These are phyloP conservation scores for Chaetomium fimeti DNA, from an alignment of 495 filamentous ascomycete genomes.

Conservation along the genomic window DNA sequence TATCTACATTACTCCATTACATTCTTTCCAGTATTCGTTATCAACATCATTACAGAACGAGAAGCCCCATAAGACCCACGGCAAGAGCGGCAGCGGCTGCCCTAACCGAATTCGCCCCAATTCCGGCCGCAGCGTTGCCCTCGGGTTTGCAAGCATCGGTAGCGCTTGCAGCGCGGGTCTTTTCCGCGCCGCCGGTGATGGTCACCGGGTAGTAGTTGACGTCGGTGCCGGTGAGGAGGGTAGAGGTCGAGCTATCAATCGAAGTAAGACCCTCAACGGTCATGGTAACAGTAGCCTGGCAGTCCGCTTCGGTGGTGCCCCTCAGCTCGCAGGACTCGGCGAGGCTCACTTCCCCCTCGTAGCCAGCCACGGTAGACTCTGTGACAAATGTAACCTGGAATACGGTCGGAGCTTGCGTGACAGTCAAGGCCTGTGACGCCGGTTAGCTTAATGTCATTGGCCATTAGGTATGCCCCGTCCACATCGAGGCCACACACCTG, in stretches of 20 bases:
- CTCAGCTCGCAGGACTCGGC: not conserved
- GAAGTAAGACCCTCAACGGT: not conserved
- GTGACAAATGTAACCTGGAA: not conserved
- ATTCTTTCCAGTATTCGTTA: too few species aligned
- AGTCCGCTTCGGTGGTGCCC: slow-evolving; percentile 4
- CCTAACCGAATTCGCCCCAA: not conserved
- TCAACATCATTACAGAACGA: not conserved
- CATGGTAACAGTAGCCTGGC: not conserved
- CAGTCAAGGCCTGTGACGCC: not conserved
- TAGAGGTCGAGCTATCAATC: not conserved
- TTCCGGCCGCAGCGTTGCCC: not conserved
- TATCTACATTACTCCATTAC: too few species aligned
- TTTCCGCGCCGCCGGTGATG: slow-evolving; percentile 18
- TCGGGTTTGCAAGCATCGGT: not conserved
- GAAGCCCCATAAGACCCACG: not conserved
- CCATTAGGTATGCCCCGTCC: too few species aligned
- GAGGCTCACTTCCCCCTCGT: not conserved
- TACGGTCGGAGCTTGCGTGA: not conserved
- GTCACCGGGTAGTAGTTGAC: not conserved
- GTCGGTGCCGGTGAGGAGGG: not conserved
- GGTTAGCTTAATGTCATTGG: not conserved
- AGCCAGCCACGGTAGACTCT: not conserved
- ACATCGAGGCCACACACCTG: not conserved
- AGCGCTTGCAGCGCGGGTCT: slow-evolving; percentile 3
- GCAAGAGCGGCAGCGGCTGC: not conserved